Evolutionary conservation across 1,284 basidiomycete genomes (phyloP), one percentile per base, ranked within the genome.

Genomic region (Ceratobasidium sp.): DNA sequence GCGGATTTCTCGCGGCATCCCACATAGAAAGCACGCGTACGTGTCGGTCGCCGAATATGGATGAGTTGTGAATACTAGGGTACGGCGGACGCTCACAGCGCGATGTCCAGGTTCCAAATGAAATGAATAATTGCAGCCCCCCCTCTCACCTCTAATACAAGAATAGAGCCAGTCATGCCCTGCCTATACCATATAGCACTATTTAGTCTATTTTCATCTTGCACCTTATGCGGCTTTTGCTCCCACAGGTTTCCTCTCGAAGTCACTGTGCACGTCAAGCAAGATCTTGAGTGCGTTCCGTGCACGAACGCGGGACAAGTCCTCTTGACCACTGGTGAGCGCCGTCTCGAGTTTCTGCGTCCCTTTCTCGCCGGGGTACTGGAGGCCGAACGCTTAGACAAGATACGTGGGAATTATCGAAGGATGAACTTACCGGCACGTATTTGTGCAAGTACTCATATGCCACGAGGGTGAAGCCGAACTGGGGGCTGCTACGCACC

Each of bases 241-340:
- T 11, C 17, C 67, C 24, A 54, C 19, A 11, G 54, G 41, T 53
- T 67, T 59, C 51, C 89, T 85, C 41, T 91, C 92, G 85, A 94
- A 93, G 82, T 95, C 92, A 47, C 92, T 92, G 82, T 94, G 92
- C 45, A 94, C 91, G 79, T 95, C 93, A 80, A 95, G 83, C 77
- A 95, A 82, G 77, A 95, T 94, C 82, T 94, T 95, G 79, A 98
- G 88, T n/a, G 95, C 96, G 85, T 97, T 97, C 76, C 96, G 87
- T 24, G 96, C 96, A 75, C 96, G 90, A 73, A 97, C 88, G 80
- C 92, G 90, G 51, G 94, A 90, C 82, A 98, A 87, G 78, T 98
- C 96, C 79, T 95, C 93, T 72, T 88, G 89, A 75, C 88, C 88
- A 15, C 80, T 76, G 22, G 90, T 93, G 75, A 93, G 87, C 53